Evolutionary conservation across 768 basidiomycete species (phyloP).

Genomic region (Suillus luteus): DNA sequence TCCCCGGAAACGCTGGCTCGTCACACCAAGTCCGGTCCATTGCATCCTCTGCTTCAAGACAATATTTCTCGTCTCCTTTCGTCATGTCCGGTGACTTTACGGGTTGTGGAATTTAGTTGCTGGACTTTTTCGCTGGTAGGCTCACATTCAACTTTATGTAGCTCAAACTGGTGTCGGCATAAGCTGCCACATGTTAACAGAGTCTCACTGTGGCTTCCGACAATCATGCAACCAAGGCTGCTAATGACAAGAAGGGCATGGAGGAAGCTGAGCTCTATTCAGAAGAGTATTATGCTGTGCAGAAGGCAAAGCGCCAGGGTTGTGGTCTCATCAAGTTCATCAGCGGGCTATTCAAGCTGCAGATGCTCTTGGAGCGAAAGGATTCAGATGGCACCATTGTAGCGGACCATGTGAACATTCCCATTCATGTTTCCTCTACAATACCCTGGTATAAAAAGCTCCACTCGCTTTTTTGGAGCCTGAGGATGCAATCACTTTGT

Average conservation of each 20-base stretch:
- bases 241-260: slow-evolving; percentile 55
- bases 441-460: slow-evolving; percentile 67
- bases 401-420: slow-evolving; percentile 34
- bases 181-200: slow-evolving; percentile 6
- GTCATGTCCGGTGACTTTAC: slow-evolving; percentile 54
- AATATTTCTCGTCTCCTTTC: slow-evolving; percentile 69
- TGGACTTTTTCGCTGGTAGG: slow-evolving; percentile 89
- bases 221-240: slow-evolving; percentile 44
- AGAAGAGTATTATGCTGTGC: too few species aligned
- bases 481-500: slow-evolving; percentile 88
- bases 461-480: slow-evolving; percentile 70
- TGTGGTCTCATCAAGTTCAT: slow-evolving; percentile 98
- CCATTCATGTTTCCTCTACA: slow-evolving; percentile 47
- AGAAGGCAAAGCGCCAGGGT: slow-evolving; percentile 45
- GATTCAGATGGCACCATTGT: slow-evolving; percentile 39
- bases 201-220: background rate
- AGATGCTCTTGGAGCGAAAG: slow-evolving; percentile 92
- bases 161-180: background rate
- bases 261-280: slow-evolving; percentile 73
- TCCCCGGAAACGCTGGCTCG: slow-evolving; percentile 97
- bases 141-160: slow-evolving; percentile 6
- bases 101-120: slow-evolving; percentile 45
- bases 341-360: slow-evolving; percentile 96
- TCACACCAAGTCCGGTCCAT: slow-evolving; percentile 93
- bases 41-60: slow-evolving; percentile 85